Conservation (phyloP, 2,329 filamentous ascomycete species). For the Epichloe hybrida region DNA sequence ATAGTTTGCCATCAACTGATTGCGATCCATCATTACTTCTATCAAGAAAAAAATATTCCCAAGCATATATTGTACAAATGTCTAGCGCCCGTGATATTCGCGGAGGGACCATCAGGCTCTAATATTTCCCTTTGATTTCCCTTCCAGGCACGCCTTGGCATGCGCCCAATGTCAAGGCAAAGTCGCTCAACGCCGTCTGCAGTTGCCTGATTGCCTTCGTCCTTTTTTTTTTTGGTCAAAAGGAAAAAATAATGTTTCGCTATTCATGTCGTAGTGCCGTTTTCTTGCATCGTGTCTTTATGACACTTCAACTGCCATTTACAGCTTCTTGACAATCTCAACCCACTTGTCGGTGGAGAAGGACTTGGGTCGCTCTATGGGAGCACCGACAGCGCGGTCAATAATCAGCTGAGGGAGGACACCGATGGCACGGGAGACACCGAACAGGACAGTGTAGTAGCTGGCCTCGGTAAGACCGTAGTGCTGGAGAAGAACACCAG, state of each 20-base stretch:
- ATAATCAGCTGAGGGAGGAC: constrained; percentile 99
- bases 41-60: constrained; percentile 5
- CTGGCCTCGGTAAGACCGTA: constrained; percentile 97
- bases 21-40: constrained; percentile 8
- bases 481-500: constrained; percentile 97
- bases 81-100: constrained; percentile 11
- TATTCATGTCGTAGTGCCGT: neutral
- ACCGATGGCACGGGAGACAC: constrained; percentile 94
- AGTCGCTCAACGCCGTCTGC: neutral
- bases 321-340: constrained; percentile 87
- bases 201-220: neutral
- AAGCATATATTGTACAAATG: constrained; percentile 12
- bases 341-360: constrained; percentile 96
- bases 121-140: neutral
- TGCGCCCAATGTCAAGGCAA: neutral
- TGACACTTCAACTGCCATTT: constrained; percentile 26
- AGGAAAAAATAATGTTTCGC: neutral
- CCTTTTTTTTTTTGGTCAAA: neutral
- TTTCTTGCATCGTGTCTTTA: neutral
- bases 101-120: constrained; percentile 9
- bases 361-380: constrained; percentile 97
- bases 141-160: neutral
- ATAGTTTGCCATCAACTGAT: neutral
- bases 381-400: constrained; percentile 90
- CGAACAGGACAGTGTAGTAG: constrained; percentile 99